These are phyloP conservation scores for Tetrahymena borealis DNA, from an alignment of 73 alveolate species.

Conservation along the genomic window DNA sequence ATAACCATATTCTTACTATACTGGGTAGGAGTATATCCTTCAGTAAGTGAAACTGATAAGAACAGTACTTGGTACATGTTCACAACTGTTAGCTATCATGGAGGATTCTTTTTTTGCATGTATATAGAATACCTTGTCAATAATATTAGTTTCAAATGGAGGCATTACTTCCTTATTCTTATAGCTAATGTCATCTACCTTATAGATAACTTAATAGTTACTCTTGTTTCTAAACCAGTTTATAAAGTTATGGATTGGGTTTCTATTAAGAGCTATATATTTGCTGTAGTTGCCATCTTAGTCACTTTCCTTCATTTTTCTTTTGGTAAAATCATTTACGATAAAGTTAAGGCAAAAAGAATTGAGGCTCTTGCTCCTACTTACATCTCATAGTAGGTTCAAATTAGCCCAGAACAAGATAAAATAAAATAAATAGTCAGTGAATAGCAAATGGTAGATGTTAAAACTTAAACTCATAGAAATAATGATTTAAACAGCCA, in stretches of 20 bases:
- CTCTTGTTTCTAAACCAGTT: not conserved
- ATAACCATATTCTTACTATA: not conserved
- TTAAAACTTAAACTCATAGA: not conserved
- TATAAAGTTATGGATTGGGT: not conserved
- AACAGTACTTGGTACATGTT: not conserved
- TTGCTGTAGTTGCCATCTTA: not conserved
- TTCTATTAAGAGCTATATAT: not conserved
- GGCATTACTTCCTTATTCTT: not conserved
- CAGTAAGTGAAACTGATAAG: not conserved
- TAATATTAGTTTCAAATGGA: not conserved
- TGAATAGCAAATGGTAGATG: not conserved
- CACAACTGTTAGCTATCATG: not conserved
- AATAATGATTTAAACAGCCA: not conserved
- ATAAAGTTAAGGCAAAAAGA: not conserved
- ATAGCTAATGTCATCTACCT: not conserved
- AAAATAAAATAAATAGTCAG: not conserved
- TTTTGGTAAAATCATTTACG: not conserved
- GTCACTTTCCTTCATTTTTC: not conserved
- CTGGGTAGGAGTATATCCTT: not conserved
- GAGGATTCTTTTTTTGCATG: not conserved
- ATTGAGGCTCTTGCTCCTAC: not conserved
- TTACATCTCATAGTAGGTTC: not conserved
- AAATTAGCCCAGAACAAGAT: not conserved
- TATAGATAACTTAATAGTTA: not conserved
- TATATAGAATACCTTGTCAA: not conserved